Base-by-base conservation (phyloP, 192 early-diverging fungal genomes). In the Mortierella antarctica region DNA sequence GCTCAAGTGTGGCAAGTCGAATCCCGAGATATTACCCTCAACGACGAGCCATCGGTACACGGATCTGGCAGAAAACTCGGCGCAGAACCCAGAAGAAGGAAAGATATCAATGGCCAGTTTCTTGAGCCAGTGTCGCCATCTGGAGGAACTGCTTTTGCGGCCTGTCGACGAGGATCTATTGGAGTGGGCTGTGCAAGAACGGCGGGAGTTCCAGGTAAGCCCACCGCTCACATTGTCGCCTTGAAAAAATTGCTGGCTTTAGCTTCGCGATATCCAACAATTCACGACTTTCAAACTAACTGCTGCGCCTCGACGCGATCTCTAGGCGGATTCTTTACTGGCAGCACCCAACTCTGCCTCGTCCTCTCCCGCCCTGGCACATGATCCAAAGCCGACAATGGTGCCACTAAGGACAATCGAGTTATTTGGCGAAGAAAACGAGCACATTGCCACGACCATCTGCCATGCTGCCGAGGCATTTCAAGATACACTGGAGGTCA, bases 161-260 rank as follows among this genome's bases (percentile, higher is more conserved):
- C 50, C 77, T 40, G 77, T 80, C 0, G 65, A 80, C 40, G 77
- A 72, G 18, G 18, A 72, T 18, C 20, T 80, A 60, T 47, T 80
- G 40, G 70, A 67, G n/a, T 80, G 77, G 77, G 77, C 77, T 51
- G 77, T 80, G 10, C 41, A 62, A n/a, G 77, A 80, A 40, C 77
- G 77, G 6, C 47, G 49, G 45, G 47, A 71, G 39, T 57, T 68
- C 58, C 31, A 80, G 70, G 77, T 72, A 59, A 5, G 47, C 1
- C 18, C 13, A 39, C 59, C 20, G n/a, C 6, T 18, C 20, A 57
- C 31, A 59, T 69, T 20, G 46, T 39, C 9, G 7, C 50, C 14
- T 10, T 6, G 47, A 44, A 11, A 42, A 60, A 44, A 12, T 44
- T 4, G 10, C 40, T 53, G 52, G 21, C 20, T 56, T 18, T 20